A percentile compares a stretch with the other conserved stretches of the same genome.
Conservation (phyloP, 345 rosid species). For the Excoecaria cochinchinensis region DNA sequence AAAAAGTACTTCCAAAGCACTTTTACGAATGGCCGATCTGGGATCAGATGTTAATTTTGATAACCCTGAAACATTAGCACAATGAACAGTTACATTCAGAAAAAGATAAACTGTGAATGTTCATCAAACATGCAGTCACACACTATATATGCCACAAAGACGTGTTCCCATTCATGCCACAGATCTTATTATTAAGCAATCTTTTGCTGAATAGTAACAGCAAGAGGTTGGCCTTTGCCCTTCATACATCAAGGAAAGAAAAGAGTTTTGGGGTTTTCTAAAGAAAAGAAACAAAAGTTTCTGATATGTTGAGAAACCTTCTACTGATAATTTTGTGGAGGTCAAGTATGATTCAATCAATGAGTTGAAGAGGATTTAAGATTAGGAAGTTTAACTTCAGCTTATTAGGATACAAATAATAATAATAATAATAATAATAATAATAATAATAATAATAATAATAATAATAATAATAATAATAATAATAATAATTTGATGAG, state of each 20-base stretch:
- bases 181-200: neutral
- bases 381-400: neutral
- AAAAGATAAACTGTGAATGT: neutral
- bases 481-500: neutral
- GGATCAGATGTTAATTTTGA: conserved; percentile 82
- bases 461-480: too few species aligned
- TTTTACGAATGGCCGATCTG: conserved; percentile 75
- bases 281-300: neutral
- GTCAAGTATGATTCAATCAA: neutral
- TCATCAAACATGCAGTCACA: neutral
- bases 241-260: neutral
- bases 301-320: neutral
- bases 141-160: neutral
- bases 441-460: too few species aligned
- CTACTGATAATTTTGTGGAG: neutral
- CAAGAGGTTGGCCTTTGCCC: neutral
- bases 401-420: neutral
- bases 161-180: neutral
- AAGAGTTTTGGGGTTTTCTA: neutral
- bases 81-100: neutral
- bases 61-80: conserved; percentile 62
- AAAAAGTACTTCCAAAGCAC: conserved; percentile 90
- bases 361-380: neutral
- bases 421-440: too few species aligned
- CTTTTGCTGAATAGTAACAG: neutral